Conservation (phyloP, 352 stramenopile species). For the Thalassiosira mediterranea region DNA sequence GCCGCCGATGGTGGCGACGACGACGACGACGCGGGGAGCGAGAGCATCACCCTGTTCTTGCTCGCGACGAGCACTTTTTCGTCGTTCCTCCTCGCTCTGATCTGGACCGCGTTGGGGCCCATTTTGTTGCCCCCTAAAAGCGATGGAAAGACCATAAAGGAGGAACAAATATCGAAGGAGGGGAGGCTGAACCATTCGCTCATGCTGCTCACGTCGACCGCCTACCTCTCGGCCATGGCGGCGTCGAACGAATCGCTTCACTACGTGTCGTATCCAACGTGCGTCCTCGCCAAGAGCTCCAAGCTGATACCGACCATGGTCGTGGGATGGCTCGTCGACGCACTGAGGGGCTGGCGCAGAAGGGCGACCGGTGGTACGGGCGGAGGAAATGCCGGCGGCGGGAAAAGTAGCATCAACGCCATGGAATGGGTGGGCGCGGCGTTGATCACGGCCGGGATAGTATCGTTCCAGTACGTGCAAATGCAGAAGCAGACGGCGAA, state of each 20-base stretch:
- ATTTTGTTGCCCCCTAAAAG: slow-evolving; percentile 6
- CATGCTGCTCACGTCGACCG: slow-evolving; percentile 55
- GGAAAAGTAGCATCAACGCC: slow-evolving; percentile 19
- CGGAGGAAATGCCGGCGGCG: too few species aligned
- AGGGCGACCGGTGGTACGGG: not conserved
- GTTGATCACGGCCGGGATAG: slow-evolving; percentile 74
- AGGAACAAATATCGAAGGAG: not conserved
- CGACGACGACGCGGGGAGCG: slow-evolving; percentile 5
- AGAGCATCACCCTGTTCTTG: slow-evolving; percentile 54
- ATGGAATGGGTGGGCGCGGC: slow-evolving; percentile 75
- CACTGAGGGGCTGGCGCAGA: slow-evolving; percentile 14
- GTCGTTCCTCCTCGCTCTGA: slow-evolving; percentile 41
- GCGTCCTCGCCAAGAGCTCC: slow-evolving; percentile 78
- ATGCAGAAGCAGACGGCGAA: slow-evolving; percentile 46
- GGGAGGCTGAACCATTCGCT: slow-evolving; percentile 60
- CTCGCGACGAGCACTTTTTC: slow-evolving; percentile 52
- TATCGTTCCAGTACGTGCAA: slow-evolving; percentile 74
- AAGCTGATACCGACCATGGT: slow-evolving; percentile 84
- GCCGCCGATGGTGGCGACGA: slow-evolving; percentile 3
- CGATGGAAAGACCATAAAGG: not conserved
- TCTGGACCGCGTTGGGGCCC: slow-evolving; percentile 33
- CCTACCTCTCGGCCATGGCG: slow-evolving; percentile 76
- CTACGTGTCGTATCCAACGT: slow-evolving; percentile 81
- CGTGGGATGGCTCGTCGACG: slow-evolving; percentile 55
- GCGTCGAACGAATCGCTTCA: slow-evolving; percentile 74